These are phyloP conservation scores for Zygosaccharomyces sapae DNA, from an alignment of 1,139 yeast genomes.

Conservation along the genomic window DNA sequence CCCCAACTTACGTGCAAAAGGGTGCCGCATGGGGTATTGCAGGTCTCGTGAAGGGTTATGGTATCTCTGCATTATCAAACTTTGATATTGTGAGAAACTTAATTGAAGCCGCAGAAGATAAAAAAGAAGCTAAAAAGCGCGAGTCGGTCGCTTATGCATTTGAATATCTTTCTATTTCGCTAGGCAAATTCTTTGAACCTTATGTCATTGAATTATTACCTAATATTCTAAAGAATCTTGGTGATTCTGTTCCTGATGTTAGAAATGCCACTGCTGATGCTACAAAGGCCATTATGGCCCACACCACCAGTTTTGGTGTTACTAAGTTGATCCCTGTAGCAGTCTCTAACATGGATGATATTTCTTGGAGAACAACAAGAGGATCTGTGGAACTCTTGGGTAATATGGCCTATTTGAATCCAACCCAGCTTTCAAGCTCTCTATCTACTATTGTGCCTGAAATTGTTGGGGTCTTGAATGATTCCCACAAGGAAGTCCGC, in stretches of 20 bases:
- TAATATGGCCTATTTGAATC: constrained; percentile 96
- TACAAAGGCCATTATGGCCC: constrained; percentile 82
- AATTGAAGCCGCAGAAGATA: constrained; percentile 83
- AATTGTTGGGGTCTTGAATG: constrained; percentile 90
- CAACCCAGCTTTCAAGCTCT: constrained; percentile 86
- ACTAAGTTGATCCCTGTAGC: constrained; percentile 89
- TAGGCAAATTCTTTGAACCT: constrained; percentile 84
- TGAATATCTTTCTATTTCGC: constrained; percentile 72
- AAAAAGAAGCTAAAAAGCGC: constrained; percentile 66
- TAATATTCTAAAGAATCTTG: constrained; percentile 69
- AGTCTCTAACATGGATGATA: constrained; percentile 76
- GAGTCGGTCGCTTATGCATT: constrained; percentile 88
- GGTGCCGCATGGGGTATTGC: constrained; percentile 98
- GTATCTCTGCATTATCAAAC: constrained; percentile 69
- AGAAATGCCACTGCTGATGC: constrained; percentile 87
- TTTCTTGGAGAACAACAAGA: constrained; percentile 94
- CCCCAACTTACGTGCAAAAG: constrained; percentile 56
- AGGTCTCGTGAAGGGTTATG: constrained; percentile 87
- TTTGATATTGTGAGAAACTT: constrained; percentile 72
- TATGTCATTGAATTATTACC: constrained; percentile 88
- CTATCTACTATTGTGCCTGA: constrained; percentile 90
- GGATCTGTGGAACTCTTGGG: constrained; percentile 95
- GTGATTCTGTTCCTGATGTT: constrained; percentile 81
- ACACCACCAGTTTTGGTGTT: constrained; percentile 89
- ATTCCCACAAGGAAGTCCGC: constrained; percentile 93